Conservation (phyloP, 2,329 filamentous ascomycete genomes). For the Thielaviopsis punctulata region DNA sequence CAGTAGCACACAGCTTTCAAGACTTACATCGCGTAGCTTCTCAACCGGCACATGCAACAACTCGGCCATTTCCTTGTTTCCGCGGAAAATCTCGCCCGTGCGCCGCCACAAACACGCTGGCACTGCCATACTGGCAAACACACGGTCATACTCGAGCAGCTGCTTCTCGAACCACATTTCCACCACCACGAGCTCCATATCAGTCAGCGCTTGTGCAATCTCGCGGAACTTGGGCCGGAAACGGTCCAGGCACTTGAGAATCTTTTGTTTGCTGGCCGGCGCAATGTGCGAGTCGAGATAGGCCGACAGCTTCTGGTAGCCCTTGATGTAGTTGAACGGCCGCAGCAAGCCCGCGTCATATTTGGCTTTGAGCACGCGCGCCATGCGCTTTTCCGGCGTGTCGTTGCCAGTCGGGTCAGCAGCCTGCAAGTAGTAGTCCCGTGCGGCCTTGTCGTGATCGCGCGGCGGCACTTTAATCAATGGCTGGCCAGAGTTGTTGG, state of each 20-base stretch:
- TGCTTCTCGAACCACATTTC: slow-evolving; percentile 99
- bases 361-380: slow-evolving; percentile 83
- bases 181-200: slow-evolving; percentile 84
- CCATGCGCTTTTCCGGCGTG: slow-evolving; percentile 89
- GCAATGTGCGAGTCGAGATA: slow-evolving; percentile 88
- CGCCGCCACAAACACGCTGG: slow-evolving; percentile 93
- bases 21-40: slow-evolving; percentile 68
- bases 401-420: slow-evolving; percentile 65
- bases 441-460: slow-evolving; percentile 46
- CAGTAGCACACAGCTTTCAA: background rate
- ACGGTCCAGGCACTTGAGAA: slow-evolving; percentile 74
- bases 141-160: slow-evolving; percentile 92
- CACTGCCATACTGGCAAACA: slow-evolving; percentile 97
- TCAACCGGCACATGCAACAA: slow-evolving; percentile 87
- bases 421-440: slow-evolving; percentile 93
- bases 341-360: slow-evolving; percentile 88
- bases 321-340: slow-evolving; percentile 97
- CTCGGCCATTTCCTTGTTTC: slow-evolving; percentile 98
- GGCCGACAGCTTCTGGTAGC: slow-evolving; percentile 72
- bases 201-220: slow-evolving; percentile 78
- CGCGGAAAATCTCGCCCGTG: slow-evolving; percentile 91
- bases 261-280: slow-evolving; percentile 70
- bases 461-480: slow-evolving; percentile 11
- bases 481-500: slow-evolving; percentile 16
- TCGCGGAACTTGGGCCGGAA: slow-evolving; percentile 94